These are phyloP conservation scores for Bombardia bombarda DNA, from an alignment of 495 filamentous ascomycete genomes.

Conservation along the genomic window DNA sequence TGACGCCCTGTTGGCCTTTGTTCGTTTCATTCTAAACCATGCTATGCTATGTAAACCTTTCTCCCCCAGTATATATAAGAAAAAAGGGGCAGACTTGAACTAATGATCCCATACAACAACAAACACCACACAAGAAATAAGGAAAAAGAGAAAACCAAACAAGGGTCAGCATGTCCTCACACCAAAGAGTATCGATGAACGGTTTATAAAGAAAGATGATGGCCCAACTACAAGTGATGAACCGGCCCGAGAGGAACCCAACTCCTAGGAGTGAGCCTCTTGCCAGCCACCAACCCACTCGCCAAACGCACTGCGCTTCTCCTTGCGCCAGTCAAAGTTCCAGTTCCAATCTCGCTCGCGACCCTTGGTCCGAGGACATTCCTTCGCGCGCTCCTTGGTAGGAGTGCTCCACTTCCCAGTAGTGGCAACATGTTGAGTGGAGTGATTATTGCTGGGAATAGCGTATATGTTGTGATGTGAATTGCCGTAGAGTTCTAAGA, in stretches of 20 bases:
- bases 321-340: conserved; percentile 58
- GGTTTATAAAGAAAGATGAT: conserved; percentile 18
- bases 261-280: conserved; percentile 38
- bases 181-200: conserved; percentile 12
- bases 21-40: conserved; percentile 27
- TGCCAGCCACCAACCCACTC: conserved; percentile 91
- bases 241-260: conserved; percentile 23
- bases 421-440: conserved; percentile 5
- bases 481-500: conserved; percentile 24
- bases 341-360: conserved; percentile 47
- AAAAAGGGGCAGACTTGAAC: conserved; percentile 7
- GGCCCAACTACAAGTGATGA: conserved; percentile 48
- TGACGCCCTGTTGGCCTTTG: conserved; percentile 6
- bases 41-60: conserved; percentile 21
- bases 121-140: conserved; percentile 9
- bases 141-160: conserved; percentile 14
- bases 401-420: conserved; percentile 19
- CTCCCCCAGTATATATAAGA: conserved; percentile 7
- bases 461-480: conserved; percentile 16
- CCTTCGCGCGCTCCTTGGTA: conserved; percentile 40
- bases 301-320: conserved; percentile 56
- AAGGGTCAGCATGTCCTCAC: conserved; percentile 19
- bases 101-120: conserved; percentile 3
- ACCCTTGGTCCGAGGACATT: conserved; percentile 39
- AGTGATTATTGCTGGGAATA: conserved; percentile 16